Conservation (phyloP, 2,329 filamentous ascomycete genomes). For the Karstenula rhodostoma region DNA sequence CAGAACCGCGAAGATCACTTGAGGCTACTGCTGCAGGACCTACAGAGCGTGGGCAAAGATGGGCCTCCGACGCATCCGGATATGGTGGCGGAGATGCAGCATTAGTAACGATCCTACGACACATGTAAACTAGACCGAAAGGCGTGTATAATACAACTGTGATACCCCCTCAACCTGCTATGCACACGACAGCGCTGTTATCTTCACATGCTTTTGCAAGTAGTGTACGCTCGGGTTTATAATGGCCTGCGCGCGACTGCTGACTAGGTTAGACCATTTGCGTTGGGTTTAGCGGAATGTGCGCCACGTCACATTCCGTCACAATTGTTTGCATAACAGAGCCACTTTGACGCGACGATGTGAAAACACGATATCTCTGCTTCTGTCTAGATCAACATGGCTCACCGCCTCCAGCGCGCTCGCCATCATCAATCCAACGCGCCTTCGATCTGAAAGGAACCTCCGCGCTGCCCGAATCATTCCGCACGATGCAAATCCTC, state of each 20-base stretch:
- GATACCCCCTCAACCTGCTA: slow-evolving; percentile 17
- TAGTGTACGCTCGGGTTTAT: not conserved
- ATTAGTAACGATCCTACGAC: slow-evolving; percentile 6
- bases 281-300: slow-evolving; percentile 2
- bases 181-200: not conserved
- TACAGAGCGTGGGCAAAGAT: slow-evolving; percentile 40
- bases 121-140: slow-evolving; percentile 14
- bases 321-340: slow-evolving; percentile 6
- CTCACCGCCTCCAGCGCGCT: not conserved
- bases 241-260: not conserved
- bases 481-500: slow-evolving; percentile 17
- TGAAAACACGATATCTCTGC: not conserved
- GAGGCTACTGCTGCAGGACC: slow-evolving; percentile 36
- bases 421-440: slow-evolving; percentile 1
- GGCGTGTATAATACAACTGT: slow-evolving; percentile 21
- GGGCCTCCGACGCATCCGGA: slow-evolving; percentile 47
- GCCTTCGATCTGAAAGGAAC: not conserved
- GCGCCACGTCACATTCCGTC: slow-evolving; percentile 9
- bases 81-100: slow-evolving; percentile 20
- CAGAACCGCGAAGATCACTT: slow-evolving; percentile 44
- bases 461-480: not conserved
- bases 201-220: not conserved
- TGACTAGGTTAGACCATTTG: not conserved
- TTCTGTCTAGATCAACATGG: not conserved
- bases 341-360: slow-evolving; percentile 12